These are phyloP conservation scores for Trichosphaerium sp. DNA, from an alignment of 78 protist genomes.

Conservation along the genomic window DNA sequence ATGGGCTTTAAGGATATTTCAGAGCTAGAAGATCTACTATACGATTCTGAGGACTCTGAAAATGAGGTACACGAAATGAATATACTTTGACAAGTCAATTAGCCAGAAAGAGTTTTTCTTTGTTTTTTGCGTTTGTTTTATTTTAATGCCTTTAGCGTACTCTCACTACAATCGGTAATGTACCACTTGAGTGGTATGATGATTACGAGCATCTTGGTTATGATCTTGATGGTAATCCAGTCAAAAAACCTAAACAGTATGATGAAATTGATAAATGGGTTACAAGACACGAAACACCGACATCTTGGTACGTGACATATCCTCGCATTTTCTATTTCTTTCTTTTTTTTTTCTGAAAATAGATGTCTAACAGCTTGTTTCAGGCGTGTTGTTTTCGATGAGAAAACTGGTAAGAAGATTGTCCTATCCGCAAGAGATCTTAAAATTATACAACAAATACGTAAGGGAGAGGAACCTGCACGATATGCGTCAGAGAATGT, in stretches of 20 bases:
- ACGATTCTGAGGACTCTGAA: too few species aligned
- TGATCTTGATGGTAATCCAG: slow-evolving; percentile 81
- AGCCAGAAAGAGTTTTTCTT: too few species aligned
- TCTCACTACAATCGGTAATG: slow-evolving; percentile 68
- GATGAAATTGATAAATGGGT: slow-evolving; percentile 69
- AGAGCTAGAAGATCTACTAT: too few species aligned
- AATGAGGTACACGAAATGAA: too few species aligned
- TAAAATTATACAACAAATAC: slow-evolving; percentile 51
- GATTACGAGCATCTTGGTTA: slow-evolving; percentile 93
- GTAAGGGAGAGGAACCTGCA: neutral
- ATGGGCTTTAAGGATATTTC: too few species aligned
- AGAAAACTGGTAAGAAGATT: slow-evolving; percentile 52
- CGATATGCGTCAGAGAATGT: neutral
- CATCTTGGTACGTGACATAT: neutral
- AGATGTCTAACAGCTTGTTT: too few species aligned
- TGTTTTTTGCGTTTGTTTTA: too few species aligned
- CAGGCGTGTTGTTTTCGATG: slow-evolving; percentile 70
- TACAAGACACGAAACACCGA: slow-evolving; percentile 31
- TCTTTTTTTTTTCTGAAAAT: too few species aligned
- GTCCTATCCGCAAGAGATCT: slow-evolving; percentile 61
- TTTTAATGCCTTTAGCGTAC: slow-evolving; percentile 9
- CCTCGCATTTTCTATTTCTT: too few species aligned
- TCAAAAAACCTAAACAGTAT: slow-evolving; percentile 33
- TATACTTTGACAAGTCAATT: too few species aligned
- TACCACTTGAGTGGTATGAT: slow-evolving; percentile 91